Evolutionary conservation across 164 flowering plant species (phyloP), one percentile per base, ranked within the genome.

Genomic region (Amborella trichopoda): DNA sequence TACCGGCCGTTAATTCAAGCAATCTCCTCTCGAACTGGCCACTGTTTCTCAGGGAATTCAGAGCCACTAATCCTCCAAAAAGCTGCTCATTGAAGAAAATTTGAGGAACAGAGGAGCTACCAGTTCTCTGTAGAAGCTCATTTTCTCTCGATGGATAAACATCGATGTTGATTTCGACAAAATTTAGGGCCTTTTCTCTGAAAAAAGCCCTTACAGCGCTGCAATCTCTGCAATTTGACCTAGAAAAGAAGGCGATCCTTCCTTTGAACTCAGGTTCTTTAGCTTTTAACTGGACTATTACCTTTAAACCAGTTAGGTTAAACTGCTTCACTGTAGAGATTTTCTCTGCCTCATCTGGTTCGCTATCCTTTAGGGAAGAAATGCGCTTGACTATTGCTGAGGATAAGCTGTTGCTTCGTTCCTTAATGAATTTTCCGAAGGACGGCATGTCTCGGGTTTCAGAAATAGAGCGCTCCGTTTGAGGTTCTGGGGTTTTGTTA

Each of bases 101-200:
- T 65, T 74, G 77, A 23, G 98, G 98, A 42, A 91, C 96, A 5
- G 72, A 20, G 1, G 71, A 40, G 27, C 50, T 54, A 2, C 94
- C 93, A 0, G 87, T 77, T 48, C 82, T 47, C 55, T 74, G 63
- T 0, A 73, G 28, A 59, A 87, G 52, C 68, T 87, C 99, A 63
- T 70, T 72, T 61, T 75, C 94, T 50, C 95, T 44, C 34, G 32
- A 23, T 2, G 94, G 83, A 51, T 46, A 91, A 22, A 91, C 96
- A 55, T 91, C 99, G 55, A 91, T 38, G 70, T 87, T 91, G 49
- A 84, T 87, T 58, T 91, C 96, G 21, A 73, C 78, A 69, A 56
- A 87, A 16, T 54, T 71, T 34, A 91, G 36, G 1, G 77, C 77
- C 42, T 52, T 67, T 44, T 82, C 80, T 3, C 81, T 54, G 33